A percentile compares a stretch with the other conserved stretches of the same genome.
These are phyloP conservation scores for Takakia lepidozioides DNA, from an alignment of 225 moss, liverwort and hornwort species.

Conservation along the genomic window DNA sequence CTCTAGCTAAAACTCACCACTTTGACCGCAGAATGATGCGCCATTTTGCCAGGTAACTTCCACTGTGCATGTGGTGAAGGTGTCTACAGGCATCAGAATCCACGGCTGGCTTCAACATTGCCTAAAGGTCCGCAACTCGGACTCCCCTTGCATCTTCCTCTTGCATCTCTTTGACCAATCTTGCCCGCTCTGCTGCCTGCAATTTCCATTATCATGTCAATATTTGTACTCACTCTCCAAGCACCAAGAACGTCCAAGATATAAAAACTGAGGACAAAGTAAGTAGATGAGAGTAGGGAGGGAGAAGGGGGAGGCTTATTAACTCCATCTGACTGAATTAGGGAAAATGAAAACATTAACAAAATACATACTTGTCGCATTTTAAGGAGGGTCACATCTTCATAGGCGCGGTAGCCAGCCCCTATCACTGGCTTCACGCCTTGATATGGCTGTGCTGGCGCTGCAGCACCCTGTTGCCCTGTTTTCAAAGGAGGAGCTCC, in stretches of 20 bases:
- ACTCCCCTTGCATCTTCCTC: constrained; percentile 23
- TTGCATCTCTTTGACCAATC: constrained; percentile 36
- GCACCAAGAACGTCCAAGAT: background rate
- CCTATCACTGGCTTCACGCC: constrained; percentile 15
- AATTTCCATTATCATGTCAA: background rate
- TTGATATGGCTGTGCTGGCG: constrained; percentile 1
- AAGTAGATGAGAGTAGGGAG: background rate
- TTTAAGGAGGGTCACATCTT: constrained; percentile 31
- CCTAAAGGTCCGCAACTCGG: too few relatives aligned
- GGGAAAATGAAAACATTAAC: background rate
- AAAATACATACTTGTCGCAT: constrained; percentile 32
- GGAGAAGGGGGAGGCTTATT: background rate
- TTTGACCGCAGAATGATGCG: too few relatives aligned
- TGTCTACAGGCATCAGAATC: too few relatives aligned
- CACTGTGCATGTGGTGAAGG: too few relatives aligned
- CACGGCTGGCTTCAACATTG: too few relatives aligned
- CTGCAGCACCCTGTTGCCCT: constrained; percentile 1
- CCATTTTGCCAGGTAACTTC: too few relatives aligned
- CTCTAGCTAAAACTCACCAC: too few relatives aligned
- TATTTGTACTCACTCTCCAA: background rate
- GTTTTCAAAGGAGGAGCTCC: constrained; percentile 1
- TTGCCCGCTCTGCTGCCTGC: constrained; percentile 45
- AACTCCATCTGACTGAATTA: background rate
- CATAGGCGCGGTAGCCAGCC: constrained; percentile 26
- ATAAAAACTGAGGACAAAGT: background rate